Base-by-base conservation (phyloP, 192 early-diverging fungal species). In the Coemansia sp. region DNA sequence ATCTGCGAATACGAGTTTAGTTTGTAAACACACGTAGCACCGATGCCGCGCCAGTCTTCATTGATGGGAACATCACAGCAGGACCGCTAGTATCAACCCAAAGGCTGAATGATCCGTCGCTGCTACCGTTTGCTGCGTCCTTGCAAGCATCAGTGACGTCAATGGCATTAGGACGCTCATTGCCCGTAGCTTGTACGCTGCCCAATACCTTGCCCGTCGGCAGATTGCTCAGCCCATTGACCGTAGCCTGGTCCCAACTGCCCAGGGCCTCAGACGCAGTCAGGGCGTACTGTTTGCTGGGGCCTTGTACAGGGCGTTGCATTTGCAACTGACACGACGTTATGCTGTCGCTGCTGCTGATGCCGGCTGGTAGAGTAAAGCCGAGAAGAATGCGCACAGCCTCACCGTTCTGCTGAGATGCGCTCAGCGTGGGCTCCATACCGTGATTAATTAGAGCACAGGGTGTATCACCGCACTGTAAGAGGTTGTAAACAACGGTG, bases 371-470 rank as follows among this genome's bases (percentile, higher is more conserved):
- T n/a, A 74, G 41, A 5, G 15, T 31, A 33, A 74, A 74, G 1
- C 61, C 73, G 15, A 70, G 57, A 29, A 74, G 34, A 42, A 74
- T 67, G 31, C 57, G 63, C 22, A 65, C 63, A 18, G 63, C 73
- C 41, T 57, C 40, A 43, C 54, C 67, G 61, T 63, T 66, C 18
- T 62, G 40, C 55, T 43, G 60, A 0, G 73, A 69, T 3, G 67
- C 63, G 20, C 63, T 59, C 3, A 75, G 34, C 1, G 73, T 75
- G 27, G 66, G 66, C 43, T 75, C 73, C 63, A 66, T 69, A 4
- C 73, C 73, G 7, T 75, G 67, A 43, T 57, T 66, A 9, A 75
- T 65, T 8, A 70, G 54, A 18, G 73, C 67, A 29, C 73, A 75
- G 0, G 55, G 63, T 4, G 73, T 70, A 29, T 67, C 47, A 33